phyloP scores from a whole-genome alignment of 345 rosid genomes.

The Melaleuca alternifolia region DNA sequence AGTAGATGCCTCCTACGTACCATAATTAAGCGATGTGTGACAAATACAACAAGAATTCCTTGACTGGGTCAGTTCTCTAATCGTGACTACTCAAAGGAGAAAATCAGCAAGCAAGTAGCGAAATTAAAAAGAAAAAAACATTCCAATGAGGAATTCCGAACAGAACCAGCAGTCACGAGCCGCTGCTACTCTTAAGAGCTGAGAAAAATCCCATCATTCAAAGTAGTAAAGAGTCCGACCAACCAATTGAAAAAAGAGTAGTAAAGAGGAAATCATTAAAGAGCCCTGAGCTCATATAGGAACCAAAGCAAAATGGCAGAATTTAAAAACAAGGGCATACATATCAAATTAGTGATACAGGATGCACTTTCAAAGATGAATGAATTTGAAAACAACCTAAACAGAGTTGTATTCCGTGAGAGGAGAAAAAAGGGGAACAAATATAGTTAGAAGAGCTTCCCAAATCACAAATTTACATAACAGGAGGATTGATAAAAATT shows the following conservation, averaged over 20 bases:
- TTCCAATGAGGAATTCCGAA: neutral
- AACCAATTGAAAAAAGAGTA: neutral
- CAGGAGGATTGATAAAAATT: slow-evolving; percentile 9
- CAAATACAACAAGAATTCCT: neutral
- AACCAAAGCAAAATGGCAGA: neutral
- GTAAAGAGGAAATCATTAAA: neutral
- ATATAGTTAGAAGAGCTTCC: slow-evolving; percentile 26
- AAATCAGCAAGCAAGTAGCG: neutral
- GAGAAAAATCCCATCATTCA: neutral
- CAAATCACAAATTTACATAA: slow-evolving; percentile 9
- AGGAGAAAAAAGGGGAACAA: slow-evolving; percentile 12
- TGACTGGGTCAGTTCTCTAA: neutral
- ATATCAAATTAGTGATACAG: neutral
- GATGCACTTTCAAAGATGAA: neutral
- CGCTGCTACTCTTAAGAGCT: neutral
- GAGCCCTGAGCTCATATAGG: neutral
- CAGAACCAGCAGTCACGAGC: neutral
- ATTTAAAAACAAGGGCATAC: neutral
- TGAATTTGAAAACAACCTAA: slow-evolving; percentile 1
- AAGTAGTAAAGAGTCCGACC: neutral
- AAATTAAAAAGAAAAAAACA: neutral
- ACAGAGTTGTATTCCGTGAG: slow-evolving; percentile 1
- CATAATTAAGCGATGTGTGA: neutral
- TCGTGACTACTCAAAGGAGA: neutral
- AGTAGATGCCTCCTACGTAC: neutral